Conservation (phyloP, 495 filamentous ascomycete genomes). For the Xylaria acuta region DNA sequence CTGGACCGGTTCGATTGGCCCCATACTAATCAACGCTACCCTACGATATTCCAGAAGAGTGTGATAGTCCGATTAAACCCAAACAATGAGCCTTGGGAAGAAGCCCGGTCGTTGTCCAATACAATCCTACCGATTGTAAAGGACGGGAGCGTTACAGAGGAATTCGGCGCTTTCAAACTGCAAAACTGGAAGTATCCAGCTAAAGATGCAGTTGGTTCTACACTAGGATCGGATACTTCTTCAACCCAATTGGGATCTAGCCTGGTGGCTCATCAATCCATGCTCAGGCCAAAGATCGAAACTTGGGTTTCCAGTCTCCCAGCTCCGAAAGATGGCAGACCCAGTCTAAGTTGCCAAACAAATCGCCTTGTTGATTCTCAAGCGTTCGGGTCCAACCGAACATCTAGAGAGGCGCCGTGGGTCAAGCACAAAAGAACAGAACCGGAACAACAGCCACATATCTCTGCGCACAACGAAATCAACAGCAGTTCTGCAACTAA, state of each 20-base stretch:
- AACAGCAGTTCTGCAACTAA: neutral
- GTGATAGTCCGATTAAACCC: slow-evolving; percentile 29
- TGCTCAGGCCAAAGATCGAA: slow-evolving; percentile 28
- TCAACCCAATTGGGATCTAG: slow-evolving; percentile 18
- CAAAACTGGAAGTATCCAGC: slow-evolving; percentile 19
- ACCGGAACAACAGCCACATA: neutral
- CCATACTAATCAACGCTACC: slow-evolving; percentile 15
- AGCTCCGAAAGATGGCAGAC: neutral
- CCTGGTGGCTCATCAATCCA: slow-evolving; percentile 11
- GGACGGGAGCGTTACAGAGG: neutral
- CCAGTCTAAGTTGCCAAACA: neutral
- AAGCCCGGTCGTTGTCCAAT: neutral
- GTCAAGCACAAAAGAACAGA: neutral
- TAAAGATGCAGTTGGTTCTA: neutral
- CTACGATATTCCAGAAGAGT: slow-evolving; percentile 26
- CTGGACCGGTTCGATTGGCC: slow-evolving; percentile 32
- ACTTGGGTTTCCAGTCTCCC: slow-evolving; percentile 16
- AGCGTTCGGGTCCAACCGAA: neutral
- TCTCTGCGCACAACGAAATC: neutral
- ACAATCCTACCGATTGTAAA: slow-evolving; percentile 7
- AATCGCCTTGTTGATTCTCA: neutral
- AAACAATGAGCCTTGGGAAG: neutral
- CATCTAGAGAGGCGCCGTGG: neutral
- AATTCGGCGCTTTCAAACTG: slow-evolving; percentile 14
- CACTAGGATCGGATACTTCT: neutral